Evolutionary conservation across 306 rosid genomes (phyloP), one percentile per base, ranked within the genome.

Genomic region (Boehmeria nivea): DNA sequence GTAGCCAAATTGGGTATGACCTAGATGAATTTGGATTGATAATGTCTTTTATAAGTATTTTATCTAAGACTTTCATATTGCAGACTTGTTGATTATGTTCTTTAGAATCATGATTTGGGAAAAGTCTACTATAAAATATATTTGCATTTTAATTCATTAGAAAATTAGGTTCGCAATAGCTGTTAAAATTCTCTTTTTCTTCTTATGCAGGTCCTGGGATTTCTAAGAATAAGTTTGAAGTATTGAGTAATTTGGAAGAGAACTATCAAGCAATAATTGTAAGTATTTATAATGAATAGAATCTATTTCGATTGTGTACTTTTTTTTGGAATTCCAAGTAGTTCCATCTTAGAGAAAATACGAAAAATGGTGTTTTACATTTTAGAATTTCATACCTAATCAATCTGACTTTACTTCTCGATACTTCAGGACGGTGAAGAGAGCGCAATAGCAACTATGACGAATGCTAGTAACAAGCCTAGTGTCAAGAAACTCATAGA

Each of bases 401-500:
- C 45, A 14, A 40, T 40, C 16, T 40, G 45, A 31, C 9, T n/a
- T 40, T 40, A 40, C 6, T 40, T 40, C 5, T 31, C 9, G 9
- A 31, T 10, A 31, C 36, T 31, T 74, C 94, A 89, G 97, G 90
- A 77, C n/a, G 50, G 16, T 36, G 65, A 63, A 50, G 86, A 63
- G 68, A 61, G 61, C 59, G 65, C 51, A 18, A 62, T 69, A 54
- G 55, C 51, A 59, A 66, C 57, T 17, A 56, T 60, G 68, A 57
- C 50, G 45, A n/a, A 56, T 70, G 64, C 66, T 38, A 70, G 69
- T 43, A 70, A 67, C 64, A 88, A 85, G 82, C 94, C 87, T 24
- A 88, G 96, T 43, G 96, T 87, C 78, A 93, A 85, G 84, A 88
- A 88, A 77, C 95, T 93, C 63, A 93, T 93, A 16, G 96, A 87